A percentile compares a stretch with the other conserved stretches of the same genome.
Conservation (phyloP, 2,329 filamentous ascomycete genomes). For the Trichophyton equinum region DNA sequence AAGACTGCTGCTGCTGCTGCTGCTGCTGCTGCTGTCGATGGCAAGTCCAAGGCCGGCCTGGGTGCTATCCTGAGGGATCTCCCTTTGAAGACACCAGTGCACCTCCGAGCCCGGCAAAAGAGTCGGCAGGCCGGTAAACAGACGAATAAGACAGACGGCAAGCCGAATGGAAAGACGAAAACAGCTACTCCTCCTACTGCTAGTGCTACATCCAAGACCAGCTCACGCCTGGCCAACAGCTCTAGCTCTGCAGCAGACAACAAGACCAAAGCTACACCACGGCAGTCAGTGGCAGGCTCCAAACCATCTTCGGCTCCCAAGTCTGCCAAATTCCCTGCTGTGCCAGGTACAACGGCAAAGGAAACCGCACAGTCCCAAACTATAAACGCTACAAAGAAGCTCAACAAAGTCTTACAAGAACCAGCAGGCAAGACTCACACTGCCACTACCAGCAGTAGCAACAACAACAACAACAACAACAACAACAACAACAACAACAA, state of each 20-base stretch:
- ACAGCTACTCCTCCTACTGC: not conserved
- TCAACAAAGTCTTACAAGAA: slow-evolving; percentile 20
- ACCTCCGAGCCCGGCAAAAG: not conserved
- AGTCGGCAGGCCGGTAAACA: not conserved
- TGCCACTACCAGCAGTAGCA: not conserved
- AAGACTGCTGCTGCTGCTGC: not conserved
- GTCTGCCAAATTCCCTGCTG: slow-evolving; percentile 15
- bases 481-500: not conserved
- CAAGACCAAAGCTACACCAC: slow-evolving; percentile 4
- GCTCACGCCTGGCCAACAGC: slow-evolving; percentile 10
- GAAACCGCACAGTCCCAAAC: not conserved
- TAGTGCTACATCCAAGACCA: not conserved
- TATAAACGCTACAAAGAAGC: slow-evolving; percentile 10
- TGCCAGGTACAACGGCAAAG: slow-evolving; percentile 4
- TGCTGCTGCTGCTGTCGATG: not conserved
- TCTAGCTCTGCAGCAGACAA: no score
- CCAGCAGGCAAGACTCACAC: slow-evolving; percentile 12
- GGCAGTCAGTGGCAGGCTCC: slow-evolving; percentile 7
- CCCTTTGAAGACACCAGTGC: slow-evolving; percentile 16
- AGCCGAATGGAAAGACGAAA: not conserved
- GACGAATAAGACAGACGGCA: not conserved
- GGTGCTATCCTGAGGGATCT: slow-evolving; percentile 22
- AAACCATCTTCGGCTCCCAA: slow-evolving; percentile 11
- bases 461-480: not conserved
- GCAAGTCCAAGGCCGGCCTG: slow-evolving; percentile 9